Conservation (phyloP, 1,139 yeast species). For the Geotrichum restrictum region DNA sequence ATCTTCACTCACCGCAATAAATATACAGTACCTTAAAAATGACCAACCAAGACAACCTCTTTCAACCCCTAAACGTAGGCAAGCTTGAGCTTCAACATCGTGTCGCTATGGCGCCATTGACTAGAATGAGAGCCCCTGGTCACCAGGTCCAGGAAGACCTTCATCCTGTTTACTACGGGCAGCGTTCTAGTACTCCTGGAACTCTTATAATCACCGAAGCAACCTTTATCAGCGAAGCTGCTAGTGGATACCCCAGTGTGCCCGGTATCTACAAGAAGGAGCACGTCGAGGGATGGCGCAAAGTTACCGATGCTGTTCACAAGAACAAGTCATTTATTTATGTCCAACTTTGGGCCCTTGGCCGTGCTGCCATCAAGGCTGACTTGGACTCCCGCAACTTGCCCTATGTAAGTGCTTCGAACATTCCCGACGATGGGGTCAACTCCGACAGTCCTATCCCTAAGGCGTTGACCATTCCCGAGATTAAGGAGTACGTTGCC, state of each 20-base stretch:
- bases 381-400: conserved; percentile 40
- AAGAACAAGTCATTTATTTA: conserved; percentile 49
- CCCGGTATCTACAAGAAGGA: conserved; percentile 54
- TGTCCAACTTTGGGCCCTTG: conserved; percentile 60
- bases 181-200: conserved; percentile 52
- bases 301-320: conserved; percentile 50
- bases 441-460: conserved; percentile 29
- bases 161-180: conserved; percentile 48
- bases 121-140: conserved; percentile 43
- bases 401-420: conserved; percentile 24
- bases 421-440: conserved; percentile 35
- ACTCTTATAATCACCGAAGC: conserved; percentile 45
- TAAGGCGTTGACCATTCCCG: conserved; percentile 40
- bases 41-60: background rate
- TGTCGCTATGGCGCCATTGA: conserved; percentile 49
- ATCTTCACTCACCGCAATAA: background rate
- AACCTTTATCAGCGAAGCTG: conserved; percentile 38
- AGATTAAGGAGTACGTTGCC: conserved; percentile 40
- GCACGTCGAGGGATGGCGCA: conserved; percentile 52
- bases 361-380: conserved; percentile 50
- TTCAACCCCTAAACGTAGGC: conserved; percentile 25
- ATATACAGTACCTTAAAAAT: background rate
- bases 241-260: conserved; percentile 43
- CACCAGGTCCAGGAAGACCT: conserved; percentile 45
- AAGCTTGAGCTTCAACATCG: conserved; percentile 37